These are phyloP conservation scores for Aspergillus haitiensis DNA, from an alignment of 495 filamentous ascomycete genomes.

Conservation along the genomic window DNA sequence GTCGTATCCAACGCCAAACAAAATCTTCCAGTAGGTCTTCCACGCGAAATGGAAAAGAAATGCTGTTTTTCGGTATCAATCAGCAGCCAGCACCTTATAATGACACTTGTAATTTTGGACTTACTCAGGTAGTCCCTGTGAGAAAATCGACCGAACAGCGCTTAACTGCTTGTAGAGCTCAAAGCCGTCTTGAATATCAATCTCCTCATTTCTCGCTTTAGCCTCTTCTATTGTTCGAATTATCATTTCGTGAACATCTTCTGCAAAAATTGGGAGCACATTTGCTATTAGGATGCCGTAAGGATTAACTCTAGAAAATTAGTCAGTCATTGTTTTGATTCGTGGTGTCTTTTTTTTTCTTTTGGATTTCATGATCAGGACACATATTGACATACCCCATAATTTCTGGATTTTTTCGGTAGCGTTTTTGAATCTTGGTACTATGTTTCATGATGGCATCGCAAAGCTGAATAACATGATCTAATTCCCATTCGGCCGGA, in stretches of 20 bases:
- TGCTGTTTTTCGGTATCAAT: conserved; percentile 32
- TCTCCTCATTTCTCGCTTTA: conserved; percentile 66
- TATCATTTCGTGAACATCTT: conserved; percentile 81
- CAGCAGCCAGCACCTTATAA: conserved; percentile 1
- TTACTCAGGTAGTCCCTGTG: conserved; percentile 64
- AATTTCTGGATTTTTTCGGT: conserved; percentile 81
- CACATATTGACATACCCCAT: conserved; percentile 62
- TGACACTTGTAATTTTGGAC: conserved; percentile 11
- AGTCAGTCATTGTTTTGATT: conserved; percentile 24
- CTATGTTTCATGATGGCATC: conserved; percentile 79
- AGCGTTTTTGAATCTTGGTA: conserved; percentile 87
- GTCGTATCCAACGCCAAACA: conserved; percentile 90
- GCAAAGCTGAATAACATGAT: conserved; percentile 82
- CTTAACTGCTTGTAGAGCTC: conserved; percentile 87
- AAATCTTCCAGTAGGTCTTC: conserved; percentile 85
- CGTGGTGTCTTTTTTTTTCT: no score
- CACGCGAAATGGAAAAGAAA: conserved; percentile 76
- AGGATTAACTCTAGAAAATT: conserved; percentile 62
- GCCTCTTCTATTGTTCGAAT: conserved; percentile 71
- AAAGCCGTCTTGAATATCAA: conserved; percentile 88
- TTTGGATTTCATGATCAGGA: not conserved
- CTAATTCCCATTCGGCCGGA: conserved; percentile 78
- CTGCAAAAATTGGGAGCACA: conserved; percentile 84
- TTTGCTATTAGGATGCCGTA: conserved; percentile 76
- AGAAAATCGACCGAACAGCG: conserved; percentile 76